Evolutionary conservation across 495 filamentous ascomycete species (phyloP), one percentile per base, ranked within the genome.

Genomic region (Hypoxylon lenormandii): DNA sequence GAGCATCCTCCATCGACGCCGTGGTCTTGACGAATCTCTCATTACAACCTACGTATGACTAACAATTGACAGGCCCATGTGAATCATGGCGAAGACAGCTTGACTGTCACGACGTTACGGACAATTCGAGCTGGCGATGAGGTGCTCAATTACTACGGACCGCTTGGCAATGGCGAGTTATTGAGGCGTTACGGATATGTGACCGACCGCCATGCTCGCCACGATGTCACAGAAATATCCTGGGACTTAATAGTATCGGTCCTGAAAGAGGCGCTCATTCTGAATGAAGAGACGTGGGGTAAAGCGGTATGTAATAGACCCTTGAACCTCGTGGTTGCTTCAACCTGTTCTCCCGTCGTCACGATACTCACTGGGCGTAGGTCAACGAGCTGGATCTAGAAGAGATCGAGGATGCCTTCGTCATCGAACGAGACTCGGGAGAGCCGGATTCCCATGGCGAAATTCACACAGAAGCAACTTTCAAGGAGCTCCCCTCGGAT

Each of bases 121-220:
- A 73, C 84, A 0, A 91, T 97, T 66, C 72, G 71, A 7, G 81
- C 83, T 5, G 90, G 90, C n/a, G 87, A 92, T 53, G 92, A 97
- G 73, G 88, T 97, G 16, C 87, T 96, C 70, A 97, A 97, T 66
- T 94, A 96, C 75, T 97, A 96, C 74, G 94, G 94, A 6, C 88
- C 91, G 30, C 85, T 96, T 19, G 89, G 92, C 2, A 90, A 88
- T 23, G 87, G 90, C 0, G 94, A 97, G 74, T 79, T 97, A 16
- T 85, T 98, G 16, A 85, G 94, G 16, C 83, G 94, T 21, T 97
- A 97, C 70, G 94, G 94, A 5, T 98, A 97, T 68, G 87, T 94
- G 11, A 96, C 92, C 1, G 77, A 83, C 26, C 88, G 89, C 56
- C 95, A 97, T 69, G 80, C 87, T 13, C 77, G 84, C 26, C 92